Evolutionary conservation across 2,329 filamentous ascomycete species (phyloP), one percentile per base, ranked within the genome.

Genomic region (Pyricularia pennisetigena): DNA sequence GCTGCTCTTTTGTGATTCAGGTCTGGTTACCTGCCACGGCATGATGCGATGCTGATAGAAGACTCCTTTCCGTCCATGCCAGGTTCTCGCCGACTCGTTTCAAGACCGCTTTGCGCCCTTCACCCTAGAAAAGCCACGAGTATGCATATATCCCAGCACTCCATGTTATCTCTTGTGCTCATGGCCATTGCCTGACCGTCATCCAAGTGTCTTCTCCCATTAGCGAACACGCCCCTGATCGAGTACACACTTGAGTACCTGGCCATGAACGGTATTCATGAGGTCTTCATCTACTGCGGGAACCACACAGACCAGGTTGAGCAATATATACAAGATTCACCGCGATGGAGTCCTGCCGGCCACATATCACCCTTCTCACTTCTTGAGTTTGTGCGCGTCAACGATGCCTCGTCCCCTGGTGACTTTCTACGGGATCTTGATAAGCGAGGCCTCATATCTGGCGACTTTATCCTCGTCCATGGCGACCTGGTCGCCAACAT

Each of bases 171-270:
- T 64, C 64, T 28, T 64, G 68, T 71, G 66, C 70, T 14, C 57
- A 14, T 5, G 23, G 57, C 57, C 57, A 61, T 24, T 61, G 68
- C 65, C 71, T 74, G 68, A 72, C 68, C 24, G n/a, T 32, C 20
- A 59, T 29, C 64, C 67, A 67, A 96, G 92, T 98, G 95, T 82
- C 89, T 99, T 35, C 84, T 99, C 7, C 93, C 94, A 12, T 85
- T 99, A 70, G 95, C 93, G 70, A 98, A 98, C 78, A 94, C 90
- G 1, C 94, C 95, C 49, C 83, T 99, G 71, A 97, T 99, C 80
- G 95, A 99, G 79, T 98, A 99, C 78, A 98, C 94, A 4, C 88
- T 98, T 74, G 94, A 98, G 76, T 98, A 97, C 75, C 88, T 99
- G 0, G 93, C 93, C 71, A 94, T 94, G 85, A 93, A 95, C 69